phyloP scores from a whole-genome alignment of 306 rosid species.

The Carpinus viminea region DNA sequence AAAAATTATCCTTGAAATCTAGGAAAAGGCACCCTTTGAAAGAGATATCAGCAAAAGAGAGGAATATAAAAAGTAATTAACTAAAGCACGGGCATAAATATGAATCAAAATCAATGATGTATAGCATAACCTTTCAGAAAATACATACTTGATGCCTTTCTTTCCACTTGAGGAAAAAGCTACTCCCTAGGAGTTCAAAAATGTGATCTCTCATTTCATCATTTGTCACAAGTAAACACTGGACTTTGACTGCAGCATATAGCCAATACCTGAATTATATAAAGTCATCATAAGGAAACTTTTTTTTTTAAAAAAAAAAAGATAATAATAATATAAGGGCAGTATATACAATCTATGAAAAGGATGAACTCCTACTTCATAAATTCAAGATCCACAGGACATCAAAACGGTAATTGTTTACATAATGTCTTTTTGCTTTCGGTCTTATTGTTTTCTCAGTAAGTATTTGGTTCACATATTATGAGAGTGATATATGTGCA shows the following conservation, averaged over 20 bases:
- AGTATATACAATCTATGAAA: not conserved
- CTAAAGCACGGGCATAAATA: not conserved
- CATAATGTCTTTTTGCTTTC: not conserved
- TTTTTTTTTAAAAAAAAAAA: too few species aligned
- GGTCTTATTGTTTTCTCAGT: not conserved
- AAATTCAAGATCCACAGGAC: not conserved
- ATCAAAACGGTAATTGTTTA: not conserved
- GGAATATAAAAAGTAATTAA: constrained; percentile 1
- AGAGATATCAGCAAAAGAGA: not conserved
- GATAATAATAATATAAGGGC: not conserved
- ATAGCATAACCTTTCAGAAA: constrained; percentile 15
- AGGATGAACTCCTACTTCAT: not conserved
- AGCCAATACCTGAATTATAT: constrained; percentile 76
- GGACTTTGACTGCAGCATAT: constrained; percentile 76
- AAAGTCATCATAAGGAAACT: not conserved
- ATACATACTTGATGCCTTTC: constrained; percentile 82
- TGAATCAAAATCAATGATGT: not conserved
- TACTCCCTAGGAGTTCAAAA: constrained; percentile 79
- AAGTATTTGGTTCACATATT: not conserved
- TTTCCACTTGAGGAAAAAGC: constrained; percentile 87
- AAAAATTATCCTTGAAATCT: not conserved
- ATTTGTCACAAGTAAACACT: constrained; percentile 85
- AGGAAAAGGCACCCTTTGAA: not conserved
- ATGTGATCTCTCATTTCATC: constrained; percentile 98
- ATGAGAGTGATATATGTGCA: not conserved